Evolutionary conservation across 352 stramenopile genomes (phyloP).

Genomic region (Plasmopara muralis): DNA sequence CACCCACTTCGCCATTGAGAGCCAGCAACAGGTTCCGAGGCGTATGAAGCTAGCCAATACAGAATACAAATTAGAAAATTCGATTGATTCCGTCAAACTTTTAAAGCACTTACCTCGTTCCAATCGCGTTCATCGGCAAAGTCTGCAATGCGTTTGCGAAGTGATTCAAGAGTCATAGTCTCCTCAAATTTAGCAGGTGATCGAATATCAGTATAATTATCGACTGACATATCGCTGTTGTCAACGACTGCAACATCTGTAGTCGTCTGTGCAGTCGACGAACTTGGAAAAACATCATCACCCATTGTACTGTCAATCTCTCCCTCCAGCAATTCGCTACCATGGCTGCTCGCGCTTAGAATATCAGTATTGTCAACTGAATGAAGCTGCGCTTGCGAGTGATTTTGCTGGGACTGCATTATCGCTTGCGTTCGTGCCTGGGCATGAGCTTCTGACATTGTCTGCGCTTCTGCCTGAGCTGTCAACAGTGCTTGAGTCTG

Average conservation of each 20-base stretch:
- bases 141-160: slow-evolving; percentile 43
- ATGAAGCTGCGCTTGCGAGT: slow-evolving; percentile 21
- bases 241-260: slow-evolving; percentile 18
- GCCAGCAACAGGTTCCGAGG: slow-evolving; percentile 92
- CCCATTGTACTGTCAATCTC: slow-evolving; percentile 47
- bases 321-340: slow-evolving; percentile 49
- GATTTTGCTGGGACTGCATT: slow-evolving; percentile 22
- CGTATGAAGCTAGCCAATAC: slow-evolving; percentile 51
- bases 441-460: slow-evolving; percentile 11
- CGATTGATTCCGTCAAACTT: too few relatives aligned
- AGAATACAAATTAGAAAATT: slow-evolving; percentile 1
- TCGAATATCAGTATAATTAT: slow-evolving; percentile 6
- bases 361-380: slow-evolving; percentile 34
- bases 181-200: slow-evolving; percentile 34
- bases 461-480: slow-evolving; percentile 21
- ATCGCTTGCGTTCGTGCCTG: slow-evolving; percentile 26
- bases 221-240: slow-evolving; percentile 10
- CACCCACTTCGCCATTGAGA: slow-evolving; percentile 92
- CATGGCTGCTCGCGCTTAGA: slow-evolving; percentile 34
- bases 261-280: slow-evolving; percentile 21
- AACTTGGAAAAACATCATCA: slow-evolving; percentile 31
- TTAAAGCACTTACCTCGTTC: slow-evolving; percentile 53
- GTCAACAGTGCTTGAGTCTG: slow-evolving; percentile 22
- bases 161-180: slow-evolving; percentile 53
- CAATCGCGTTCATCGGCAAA: slow-evolving; percentile 61